Evolutionary conservation across 441 rosid genomes (phyloP), one percentile per base, ranked within the genome.

Genomic region (Biscutella auriculata): DNA sequence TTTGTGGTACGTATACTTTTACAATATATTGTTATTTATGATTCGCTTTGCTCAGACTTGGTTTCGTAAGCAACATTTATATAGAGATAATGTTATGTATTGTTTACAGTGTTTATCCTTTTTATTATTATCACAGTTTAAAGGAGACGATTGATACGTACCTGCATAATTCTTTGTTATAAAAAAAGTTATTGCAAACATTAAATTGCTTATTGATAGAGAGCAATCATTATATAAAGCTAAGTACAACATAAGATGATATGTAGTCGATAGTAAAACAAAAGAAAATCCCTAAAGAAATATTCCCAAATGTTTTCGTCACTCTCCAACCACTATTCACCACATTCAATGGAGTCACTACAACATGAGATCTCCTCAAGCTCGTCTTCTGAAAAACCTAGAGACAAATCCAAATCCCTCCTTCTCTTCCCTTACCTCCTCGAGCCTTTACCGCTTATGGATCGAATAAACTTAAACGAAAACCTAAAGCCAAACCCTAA

Each of bases 351-450:
- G 72, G 72, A 61, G 52, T 26, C 58, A 25, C 65, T 77, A 64
- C 72, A 63, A 53, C 72, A 70, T 30, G 61, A 52, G 13, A 32
- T 63, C 62, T 60, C 82, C 11, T 53, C 59, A 42, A 60, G 71
- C 40, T 62, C 73, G 32, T 68, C 83, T 44, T 57, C 62, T 12
- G 48, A 53, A 59, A 75, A 36, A 33, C 72, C 71, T 39, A 54
- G 26, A 42, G 53, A 65, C 19, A 47, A 42, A 7, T 33, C 72
- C 2, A 63, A 75, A 66, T 77, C 82, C 3, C 79, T 82, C 13
- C 57, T 77, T 62, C 82, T 82, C 37, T 79, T 82, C 55, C 86
- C 84, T 10, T 41, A 70, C 25, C 23, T 60, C 29, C 48, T 43
- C 0, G 69, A 75, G 57, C 69, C 82, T 35, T 57, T 71, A 66